phyloP scores from a whole-genome alignment of 2,329 filamentous ascomycete genomes.

The Cryphonectria japonica region DNA sequence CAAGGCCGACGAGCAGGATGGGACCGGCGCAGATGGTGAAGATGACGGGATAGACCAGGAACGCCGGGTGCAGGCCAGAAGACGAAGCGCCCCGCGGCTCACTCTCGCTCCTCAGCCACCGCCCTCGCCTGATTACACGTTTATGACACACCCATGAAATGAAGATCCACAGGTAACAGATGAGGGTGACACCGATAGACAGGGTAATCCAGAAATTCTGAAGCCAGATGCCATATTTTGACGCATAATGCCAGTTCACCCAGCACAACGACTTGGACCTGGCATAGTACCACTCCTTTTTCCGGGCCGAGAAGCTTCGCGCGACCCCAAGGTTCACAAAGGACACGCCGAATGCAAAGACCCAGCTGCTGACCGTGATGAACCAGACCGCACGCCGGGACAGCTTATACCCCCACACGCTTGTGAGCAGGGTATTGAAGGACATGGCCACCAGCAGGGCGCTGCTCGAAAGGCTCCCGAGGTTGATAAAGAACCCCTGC shows the following conservation, averaged over 20 bases:
- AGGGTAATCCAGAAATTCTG: slow-evolving; percentile 63
- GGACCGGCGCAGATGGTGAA: slow-evolving; percentile 72
- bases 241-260: neutral
- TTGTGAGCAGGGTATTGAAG: slow-evolving; percentile 66
- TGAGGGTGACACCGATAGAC: slow-evolving; percentile 42
- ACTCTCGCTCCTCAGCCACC: slow-evolving; percentile 22
- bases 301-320: slow-evolving; percentile 41
- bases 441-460: slow-evolving; percentile 70
- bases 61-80: slow-evolving; percentile 51
- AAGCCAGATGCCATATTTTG: slow-evolving; percentile 1
- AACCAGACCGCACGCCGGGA: slow-evolving; percentile 54
- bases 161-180: slow-evolving; percentile 48
- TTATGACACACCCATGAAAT: slow-evolving; percentile 40
- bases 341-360: slow-evolving; percentile 61
- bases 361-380: slow-evolving; percentile 56
- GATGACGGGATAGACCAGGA: slow-evolving; percentile 70
- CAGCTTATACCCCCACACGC: slow-evolving; percentile 60
- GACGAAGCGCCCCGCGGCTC: slow-evolving; percentile 33
- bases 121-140: slow-evolving; percentile 31
- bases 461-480: slow-evolving; percentile 67
- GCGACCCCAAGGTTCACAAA: slow-evolving; percentile 50
- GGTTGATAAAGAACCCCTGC: slow-evolving; percentile 70
- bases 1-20: slow-evolving; percentile 60
- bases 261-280: slow-evolving; percentile 14
- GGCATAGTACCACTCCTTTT: slow-evolving; percentile 16